A percentile compares a stretch with the other conserved stretches of the same genome.
Evolutionary conservation across 2,329 filamentous ascomycete genomes (phyloP).

Genomic region (Ophiostoma populinum): DNA sequence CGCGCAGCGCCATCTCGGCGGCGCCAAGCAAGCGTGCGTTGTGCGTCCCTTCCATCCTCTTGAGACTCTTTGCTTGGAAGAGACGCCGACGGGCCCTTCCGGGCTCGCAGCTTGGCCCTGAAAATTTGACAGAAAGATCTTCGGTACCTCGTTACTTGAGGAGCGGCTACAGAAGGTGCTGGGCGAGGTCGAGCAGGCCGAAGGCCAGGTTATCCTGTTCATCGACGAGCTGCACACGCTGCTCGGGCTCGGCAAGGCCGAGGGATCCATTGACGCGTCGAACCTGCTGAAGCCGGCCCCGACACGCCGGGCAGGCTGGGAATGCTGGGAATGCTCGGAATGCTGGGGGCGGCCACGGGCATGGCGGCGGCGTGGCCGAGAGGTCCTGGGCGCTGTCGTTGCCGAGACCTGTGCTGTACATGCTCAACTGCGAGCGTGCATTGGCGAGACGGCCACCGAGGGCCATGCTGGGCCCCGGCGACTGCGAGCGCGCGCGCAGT

Average conservation of each 20-base stretch:
- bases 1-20: conserved; percentile 17
- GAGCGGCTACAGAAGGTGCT: conserved; percentile 82
- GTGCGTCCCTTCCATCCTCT: too few species aligned
- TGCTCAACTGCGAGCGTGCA: conserved; percentile 24
- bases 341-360: conserved; percentile 22
- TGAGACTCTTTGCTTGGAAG: too few species aligned
- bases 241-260: conserved; percentile 81
- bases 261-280: conserved; percentile 91
- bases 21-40: too few species aligned
- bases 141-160: too few species aligned
- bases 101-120: too few species aligned
- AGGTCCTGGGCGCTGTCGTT: conserved; percentile 38
- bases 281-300: conserved; percentile 91
- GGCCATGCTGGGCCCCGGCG: conserved; percentile 12
- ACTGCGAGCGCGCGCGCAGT: conserved; percentile 3
- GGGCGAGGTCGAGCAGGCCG: conserved; percentile 75
- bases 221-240: conserved; percentile 89
- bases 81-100: too few species aligned
- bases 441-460: conserved; percentile 13
- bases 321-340: too few species aligned
- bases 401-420: conserved; percentile 25
- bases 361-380: conserved; percentile 34
- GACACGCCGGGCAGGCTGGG: neutral
- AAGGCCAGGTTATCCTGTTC: conserved; percentile 84
- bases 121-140: too few species aligned